phyloP scores from a whole-genome alignment of 2,329 filamentous ascomycete species.

The Fusarium xyrophilum region DNA sequence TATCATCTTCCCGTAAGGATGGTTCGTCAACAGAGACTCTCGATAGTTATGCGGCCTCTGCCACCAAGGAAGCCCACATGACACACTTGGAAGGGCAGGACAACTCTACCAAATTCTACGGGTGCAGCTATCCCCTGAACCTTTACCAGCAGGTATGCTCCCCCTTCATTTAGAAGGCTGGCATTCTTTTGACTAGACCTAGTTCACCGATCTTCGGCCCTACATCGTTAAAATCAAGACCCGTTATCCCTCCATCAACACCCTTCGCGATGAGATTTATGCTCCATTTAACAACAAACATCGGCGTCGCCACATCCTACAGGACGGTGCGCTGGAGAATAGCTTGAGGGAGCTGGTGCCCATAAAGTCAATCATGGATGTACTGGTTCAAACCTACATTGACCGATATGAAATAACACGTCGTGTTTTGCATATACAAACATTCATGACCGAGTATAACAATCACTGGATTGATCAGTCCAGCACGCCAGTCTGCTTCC shows the following conservation, averaged over 20 bases:
- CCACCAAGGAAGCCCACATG: background rate
- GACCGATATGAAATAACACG: background rate
- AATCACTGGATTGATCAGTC: accelerated
- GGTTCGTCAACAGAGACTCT: background rate
- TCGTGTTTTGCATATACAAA: background rate
- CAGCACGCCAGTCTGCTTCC: background rate
- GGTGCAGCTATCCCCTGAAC: background rate
- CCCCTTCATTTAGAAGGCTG: accelerated
- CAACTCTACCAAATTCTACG: background rate
- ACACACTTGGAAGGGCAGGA: background rate
- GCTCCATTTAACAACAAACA: background rate
- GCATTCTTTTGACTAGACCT: background rate
- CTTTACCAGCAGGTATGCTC: background rate
- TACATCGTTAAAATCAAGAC: background rate
- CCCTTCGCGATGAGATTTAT: background rate
- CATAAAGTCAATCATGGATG: background rate
- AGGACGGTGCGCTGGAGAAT: background rate
- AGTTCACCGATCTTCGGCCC: background rate
- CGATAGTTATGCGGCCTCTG: accelerated
- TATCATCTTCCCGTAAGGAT: background rate
- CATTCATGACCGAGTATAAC: background rate
- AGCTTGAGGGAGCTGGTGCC: background rate
- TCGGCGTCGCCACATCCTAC: too few relatives aligned
- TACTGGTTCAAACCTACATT: background rate
- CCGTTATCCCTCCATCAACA: background rate